Evolutionary conservation across 1,139 yeast genomes (phyloP), one percentile per base, ranked within the genome.

Genomic region (Lodderomyces orthopsilosis): DNA sequence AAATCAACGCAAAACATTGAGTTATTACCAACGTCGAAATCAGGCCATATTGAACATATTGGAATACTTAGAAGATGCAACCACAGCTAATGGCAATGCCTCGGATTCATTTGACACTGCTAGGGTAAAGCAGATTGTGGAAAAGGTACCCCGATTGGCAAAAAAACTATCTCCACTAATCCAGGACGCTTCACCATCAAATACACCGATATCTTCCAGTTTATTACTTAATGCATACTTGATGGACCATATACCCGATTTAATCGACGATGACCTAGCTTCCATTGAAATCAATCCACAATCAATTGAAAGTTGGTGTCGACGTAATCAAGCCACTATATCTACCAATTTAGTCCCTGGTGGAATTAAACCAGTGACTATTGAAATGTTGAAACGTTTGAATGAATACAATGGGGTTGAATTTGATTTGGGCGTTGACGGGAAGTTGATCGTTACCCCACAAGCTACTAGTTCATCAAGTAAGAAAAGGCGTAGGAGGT

Each of bases 281-380:
- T 51, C 55, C 8, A 48, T 66, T 1, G 73, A 70, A 47, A 50
- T 57, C 21, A 72, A 72, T 41, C 78, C 78, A 0, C 74, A 69
- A 51, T 65, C 60, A 37, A 53, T 62, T 3, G 74, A 68, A 32
- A 53, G 61, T 47, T 72, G 77, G 77, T 52, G 65, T 27, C 53
- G 72, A 36, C 57, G 34, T 15, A 30, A 30, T 15, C 34, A 13
- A 3, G 10, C 14, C 6, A 8, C 34, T 5, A 8, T 30, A 3
- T 4, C 12, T 7, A 59, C 60, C 43, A 61, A 63, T 42, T 56
- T 72, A 48, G 66, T 69, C 5, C 18, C 19, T 5, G 57, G 61
- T 22, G 57, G 68, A 5, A 62, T 65, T 43, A 61, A 57, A 43
- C 75, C 75, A 1, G 48, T 70, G 1, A 57, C 57, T 24, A 49